Base-by-base conservation (phyloP, 306 rosid genomes). In the Psophocarpus tetragonolobus region DNA sequence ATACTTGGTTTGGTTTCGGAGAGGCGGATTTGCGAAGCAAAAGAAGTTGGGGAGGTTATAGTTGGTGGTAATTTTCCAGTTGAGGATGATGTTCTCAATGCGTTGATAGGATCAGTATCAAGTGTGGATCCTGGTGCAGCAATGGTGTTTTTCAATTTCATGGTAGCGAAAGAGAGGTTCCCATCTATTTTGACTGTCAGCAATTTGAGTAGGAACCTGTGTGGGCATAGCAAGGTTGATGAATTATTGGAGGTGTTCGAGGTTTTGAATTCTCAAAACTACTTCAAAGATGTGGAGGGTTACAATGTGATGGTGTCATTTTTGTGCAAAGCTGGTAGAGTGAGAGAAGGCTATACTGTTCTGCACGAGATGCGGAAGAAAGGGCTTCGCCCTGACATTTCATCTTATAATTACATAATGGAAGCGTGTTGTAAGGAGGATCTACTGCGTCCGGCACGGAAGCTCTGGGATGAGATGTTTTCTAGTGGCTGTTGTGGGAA, bases 381-480 rank as follows among this genome's bases (percentile, higher is more conserved):
- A 78, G 93, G 97, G 39, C 65, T 92, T 61, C 70, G 74, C 36
- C 93, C 97, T 4, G 82, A 90, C 71, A 86, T 88, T 17, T 69
- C 68, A 0, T 85, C 88, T 10, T 94, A 94, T 70, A 94, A 94
- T 71, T 87, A 86, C 81, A 83, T 94, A 23, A 88, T 94, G 85
- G 92, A 94, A 85, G 93, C 95, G 3, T 94, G 97, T 75, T 94
- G 98, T 73, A 85, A 88, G 81, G 95, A 89, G 74, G 97, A 89
- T 79, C 80, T 90, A 27, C 79, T 92, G 70, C 91, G 95, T 58
- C 98, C 98, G 11, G 97, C 97, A 14, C 88, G 71, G 75, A 88
- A 85, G 87, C 93, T 92, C 17, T 92, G 98, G 98, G 97, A 95
- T 84, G 97, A 95, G 88, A 95, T 95, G 98, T 95, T 95, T 85